A percentile compares a stretch with the other conserved stretches of the same genome.
These are phyloP conservation scores for Trichoderma semiorbis DNA, from an alignment of 2,329 filamentous ascomycete species.

Conservation along the genomic window DNA sequence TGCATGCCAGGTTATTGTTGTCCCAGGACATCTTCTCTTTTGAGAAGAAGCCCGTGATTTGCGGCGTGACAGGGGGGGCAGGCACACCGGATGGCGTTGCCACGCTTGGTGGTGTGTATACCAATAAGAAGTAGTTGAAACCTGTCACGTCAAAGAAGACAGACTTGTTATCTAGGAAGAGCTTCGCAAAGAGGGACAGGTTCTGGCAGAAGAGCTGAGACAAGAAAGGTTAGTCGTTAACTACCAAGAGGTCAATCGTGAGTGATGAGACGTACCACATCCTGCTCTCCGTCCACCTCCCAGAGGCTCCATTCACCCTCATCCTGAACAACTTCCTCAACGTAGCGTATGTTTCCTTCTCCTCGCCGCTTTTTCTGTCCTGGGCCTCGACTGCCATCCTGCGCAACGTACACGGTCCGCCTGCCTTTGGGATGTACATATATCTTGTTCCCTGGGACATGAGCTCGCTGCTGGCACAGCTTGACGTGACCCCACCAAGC, in stretches of 20 bases:
- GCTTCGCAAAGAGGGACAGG: conserved; percentile 90
- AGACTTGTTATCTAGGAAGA: conserved; percentile 97
- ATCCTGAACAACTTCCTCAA: conserved; percentile 47
- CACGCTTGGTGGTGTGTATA: conserved; percentile 57
- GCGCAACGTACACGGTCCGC: conserved; percentile 38
- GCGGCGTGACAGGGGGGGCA: conserved; percentile 24
- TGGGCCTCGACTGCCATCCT: conserved; percentile 29
- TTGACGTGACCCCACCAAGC: conserved; percentile 57
- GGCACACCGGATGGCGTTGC: conserved; percentile 20
- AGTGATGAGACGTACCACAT: conserved; percentile 54
- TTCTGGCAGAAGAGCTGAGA: conserved; percentile 83
- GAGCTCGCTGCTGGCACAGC: conserved; percentile 50
- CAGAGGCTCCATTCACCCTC: conserved; percentile 81
- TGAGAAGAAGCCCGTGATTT: conserved; percentile 91
- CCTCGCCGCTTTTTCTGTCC: conserved; percentile 39
- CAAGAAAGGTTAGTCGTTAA: conserved; percentile 10
- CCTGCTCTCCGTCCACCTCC: conserved; percentile 85
- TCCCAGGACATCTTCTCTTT: conserved; percentile 99
- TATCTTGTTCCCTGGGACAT: conserved; percentile 65
- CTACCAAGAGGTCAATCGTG: not conserved
- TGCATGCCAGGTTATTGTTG: conserved; percentile 95
- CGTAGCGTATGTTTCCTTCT: conserved; percentile 35
- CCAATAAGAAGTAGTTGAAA: conserved; percentile 92
- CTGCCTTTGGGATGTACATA: conserved; percentile 60
- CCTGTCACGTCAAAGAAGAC: conserved; percentile 95